Conservation (phyloP, 2,329 filamentous ascomycete genomes). For the Cladosporium sphaerospermum region DNA sequence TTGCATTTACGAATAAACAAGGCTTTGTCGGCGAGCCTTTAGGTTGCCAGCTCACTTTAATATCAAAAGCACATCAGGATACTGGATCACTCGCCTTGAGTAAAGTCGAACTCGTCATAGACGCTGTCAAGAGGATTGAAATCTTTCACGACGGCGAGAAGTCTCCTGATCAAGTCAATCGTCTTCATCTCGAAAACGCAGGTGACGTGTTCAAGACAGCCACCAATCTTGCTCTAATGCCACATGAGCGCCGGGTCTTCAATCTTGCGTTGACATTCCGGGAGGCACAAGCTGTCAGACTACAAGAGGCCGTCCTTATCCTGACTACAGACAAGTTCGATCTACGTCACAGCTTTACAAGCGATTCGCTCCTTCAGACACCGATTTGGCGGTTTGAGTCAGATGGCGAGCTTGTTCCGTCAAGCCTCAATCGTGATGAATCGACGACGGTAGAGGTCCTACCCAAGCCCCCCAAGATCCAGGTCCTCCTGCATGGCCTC, state of each 20-base stretch:
- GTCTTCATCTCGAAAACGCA: not conserved
- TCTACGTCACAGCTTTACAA: constrained; percentile 57
- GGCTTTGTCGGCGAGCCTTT: constrained; percentile 56
- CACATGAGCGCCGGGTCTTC: constrained; percentile 44
- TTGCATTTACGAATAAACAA: constrained; percentile 49
- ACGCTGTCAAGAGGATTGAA: constrained; percentile 11
- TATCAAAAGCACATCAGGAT: constrained; percentile 41
- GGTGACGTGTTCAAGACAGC: constrained; percentile 13
- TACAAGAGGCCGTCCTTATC: constrained; percentile 56
- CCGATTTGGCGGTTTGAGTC: not conserved
- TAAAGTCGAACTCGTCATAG: constrained; percentile 17
- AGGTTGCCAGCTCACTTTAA: constrained; percentile 49
- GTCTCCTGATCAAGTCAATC: not conserved
- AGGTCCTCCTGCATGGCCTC: constrained; percentile 59
- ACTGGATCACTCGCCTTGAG: constrained; percentile 17
- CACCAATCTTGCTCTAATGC: constrained; percentile 58
- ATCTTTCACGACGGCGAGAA: constrained; percentile 14
- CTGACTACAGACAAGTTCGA: constrained; percentile 61
- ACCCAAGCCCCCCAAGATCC: constrained; percentile 87
- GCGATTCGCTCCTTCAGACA: constrained; percentile 1
- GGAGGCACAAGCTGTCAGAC: constrained; percentile 71
- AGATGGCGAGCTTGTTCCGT: not conserved
- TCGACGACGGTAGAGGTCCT: constrained; percentile 62
- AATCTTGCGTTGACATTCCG: constrained; percentile 67
- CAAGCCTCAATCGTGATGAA: constrained; percentile 35